These are phyloP conservation scores for Atkinsonella hypoxylon DNA, from an alignment of 2,329 filamentous ascomycete genomes.

Conservation along the genomic window DNA sequence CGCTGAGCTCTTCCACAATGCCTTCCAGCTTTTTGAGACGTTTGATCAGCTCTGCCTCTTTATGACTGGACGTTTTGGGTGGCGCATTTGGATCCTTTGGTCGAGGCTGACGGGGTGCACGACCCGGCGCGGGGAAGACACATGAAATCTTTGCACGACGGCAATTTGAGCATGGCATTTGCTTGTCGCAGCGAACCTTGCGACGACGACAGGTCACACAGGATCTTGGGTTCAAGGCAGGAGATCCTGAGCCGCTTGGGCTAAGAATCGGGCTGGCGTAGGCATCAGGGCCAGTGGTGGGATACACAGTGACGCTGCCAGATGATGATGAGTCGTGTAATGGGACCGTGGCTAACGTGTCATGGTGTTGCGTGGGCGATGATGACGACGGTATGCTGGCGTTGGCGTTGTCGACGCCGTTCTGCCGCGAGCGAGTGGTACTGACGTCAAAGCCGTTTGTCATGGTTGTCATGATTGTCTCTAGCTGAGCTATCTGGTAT, in stretches of 20 bases:
- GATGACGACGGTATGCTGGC: conserved; percentile 13
- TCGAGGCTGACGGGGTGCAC: conserved; percentile 56
- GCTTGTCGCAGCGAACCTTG: conserved; percentile 70
- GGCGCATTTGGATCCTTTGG: conserved; percentile 52
- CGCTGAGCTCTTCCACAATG: conserved; percentile 59
- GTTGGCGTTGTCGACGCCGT: conserved; percentile 11
- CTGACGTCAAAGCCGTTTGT: conserved; percentile 14
- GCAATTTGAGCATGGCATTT: conserved; percentile 66
- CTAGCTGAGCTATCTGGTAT: not conserved
- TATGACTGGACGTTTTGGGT: conserved; percentile 45
- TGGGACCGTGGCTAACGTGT: conserved; percentile 6
- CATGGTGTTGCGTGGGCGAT: conserved; percentile 13
- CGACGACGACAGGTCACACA: conserved; percentile 40
- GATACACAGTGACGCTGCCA: conserved; percentile 26
- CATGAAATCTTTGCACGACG: conserved; percentile 58
- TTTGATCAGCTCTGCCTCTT: conserved; percentile 59
- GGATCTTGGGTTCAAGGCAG: conserved; percentile 33
- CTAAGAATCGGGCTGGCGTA: conserved; percentile 23
- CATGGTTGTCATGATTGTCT: conserved; percentile 2
- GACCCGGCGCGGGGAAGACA: conserved; percentile 61
- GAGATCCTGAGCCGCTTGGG: conserved; percentile 19
- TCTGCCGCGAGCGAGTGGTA: conserved; percentile 7
- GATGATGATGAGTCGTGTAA: conserved; percentile 15
- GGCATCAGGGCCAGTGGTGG: conserved; percentile 27
- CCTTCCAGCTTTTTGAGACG: conserved; percentile 61